Percentiles rank a stretch among this genome's conserved stretches.
Evolutionary conservation across 2,329 filamentous ascomycete species (phyloP).

Genomic region (Colletotrichum salicis): DNA sequence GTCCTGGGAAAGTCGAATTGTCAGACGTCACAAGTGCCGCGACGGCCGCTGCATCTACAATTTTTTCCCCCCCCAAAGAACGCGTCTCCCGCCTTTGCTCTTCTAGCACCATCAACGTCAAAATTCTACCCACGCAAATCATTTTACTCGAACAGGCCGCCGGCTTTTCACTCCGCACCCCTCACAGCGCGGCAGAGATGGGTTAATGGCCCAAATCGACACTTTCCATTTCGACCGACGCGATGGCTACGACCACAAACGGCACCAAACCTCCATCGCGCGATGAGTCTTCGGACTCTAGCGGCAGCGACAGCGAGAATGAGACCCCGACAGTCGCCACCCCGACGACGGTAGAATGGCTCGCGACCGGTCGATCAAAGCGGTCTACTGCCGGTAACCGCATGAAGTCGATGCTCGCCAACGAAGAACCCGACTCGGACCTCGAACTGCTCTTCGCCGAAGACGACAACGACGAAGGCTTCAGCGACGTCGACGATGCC

Average conservation of each 20-base stretch:
- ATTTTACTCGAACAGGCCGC: neutral
- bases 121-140: neutral
- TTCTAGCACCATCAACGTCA: neutral
- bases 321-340: constrained; percentile 44
- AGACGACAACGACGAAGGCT: constrained; percentile 74
- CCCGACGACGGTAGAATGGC: constrained; percentile 66
- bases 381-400: constrained; percentile 87
- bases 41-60: constrained; percentile 23
- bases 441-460: constrained; percentile 82
- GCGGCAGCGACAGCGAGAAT: constrained; percentile 48
- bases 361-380: constrained; percentile 78
- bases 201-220: constrained; percentile 1
- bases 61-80: constrained; percentile 14
- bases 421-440: constrained; percentile 75
- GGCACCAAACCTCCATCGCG: constrained; percentile 22
- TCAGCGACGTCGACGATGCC: constrained; percentile 74
- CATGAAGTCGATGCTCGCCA: constrained; percentile 80
- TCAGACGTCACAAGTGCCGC: constrained; percentile 29
- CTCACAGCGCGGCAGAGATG: constrained; percentile 20
- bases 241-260: constrained; percentile 30
- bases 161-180: constrained; percentile 1
- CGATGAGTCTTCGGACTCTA: constrained; percentile 37
- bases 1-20: neutral
- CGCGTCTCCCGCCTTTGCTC: constrained; percentile 17
- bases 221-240: constrained; percentile 12